These are phyloP conservation scores for Trametes gibbosa DNA, from an alignment of 768 basidiomycete genomes.

Conservation along the genomic window DNA sequence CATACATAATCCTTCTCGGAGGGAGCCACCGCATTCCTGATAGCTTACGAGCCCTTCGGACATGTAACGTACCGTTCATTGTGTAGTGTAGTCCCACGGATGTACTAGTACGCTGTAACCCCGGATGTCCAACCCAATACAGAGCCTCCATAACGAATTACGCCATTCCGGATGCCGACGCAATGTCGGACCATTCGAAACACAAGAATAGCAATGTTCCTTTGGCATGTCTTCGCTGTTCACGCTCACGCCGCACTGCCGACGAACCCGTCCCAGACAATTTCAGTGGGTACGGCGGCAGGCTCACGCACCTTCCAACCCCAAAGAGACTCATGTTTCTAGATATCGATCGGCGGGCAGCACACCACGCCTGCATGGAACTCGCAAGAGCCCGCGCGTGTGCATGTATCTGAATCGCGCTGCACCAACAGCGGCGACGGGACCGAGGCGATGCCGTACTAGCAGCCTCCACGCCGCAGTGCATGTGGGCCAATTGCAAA, in stretches of 20 bases:
- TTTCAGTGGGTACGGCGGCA: neutral
- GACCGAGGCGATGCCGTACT: conserved; percentile 8
- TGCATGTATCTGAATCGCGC: neutral
- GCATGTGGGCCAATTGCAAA: neutral
- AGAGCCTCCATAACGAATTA: no score
- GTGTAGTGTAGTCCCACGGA: neutral
- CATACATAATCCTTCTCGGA: no score
- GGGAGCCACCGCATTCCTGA: no score
- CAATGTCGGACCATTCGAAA: neutral
- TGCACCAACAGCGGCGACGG: neutral
- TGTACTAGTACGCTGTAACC: neutral
- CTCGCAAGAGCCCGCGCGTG: neutral
- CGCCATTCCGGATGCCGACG: neutral
- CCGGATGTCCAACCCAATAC: neutral
- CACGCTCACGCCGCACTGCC: neutral
- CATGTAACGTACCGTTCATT: no score
- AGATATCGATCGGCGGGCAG: neutral
- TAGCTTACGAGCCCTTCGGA: no score
- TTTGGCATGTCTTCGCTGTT: neutral
- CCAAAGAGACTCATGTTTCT: neutral
- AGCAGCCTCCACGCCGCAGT: no score
- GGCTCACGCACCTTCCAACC: neutral
- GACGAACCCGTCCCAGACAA: neutral
- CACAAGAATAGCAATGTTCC: neutral
- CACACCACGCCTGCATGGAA: neutral